A percentile compares a stretch with the other conserved stretches of the same genome.
These are phyloP conservation scores for Gossypium davidsonii DNA, from an alignment of 441 rosid species.

Conservation along the genomic window DNA sequence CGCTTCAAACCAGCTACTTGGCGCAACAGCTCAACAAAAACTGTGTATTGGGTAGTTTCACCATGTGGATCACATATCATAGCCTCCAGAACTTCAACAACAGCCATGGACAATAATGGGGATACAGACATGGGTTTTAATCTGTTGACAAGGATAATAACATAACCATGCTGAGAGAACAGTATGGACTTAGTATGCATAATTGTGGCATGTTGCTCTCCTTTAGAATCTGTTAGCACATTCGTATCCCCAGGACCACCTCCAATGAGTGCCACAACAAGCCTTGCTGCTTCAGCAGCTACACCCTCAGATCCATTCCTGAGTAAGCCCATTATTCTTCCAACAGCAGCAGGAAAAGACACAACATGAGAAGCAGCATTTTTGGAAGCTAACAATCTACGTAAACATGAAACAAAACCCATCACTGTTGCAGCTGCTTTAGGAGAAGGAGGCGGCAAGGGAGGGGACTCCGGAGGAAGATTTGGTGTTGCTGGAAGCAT, in stretches of 20 bases:
- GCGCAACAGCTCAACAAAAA: constrained; percentile 94
- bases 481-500: constrained; percentile 94
- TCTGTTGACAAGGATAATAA: constrained; percentile 76
- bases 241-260: constrained; percentile 71
- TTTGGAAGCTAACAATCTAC: constrained; percentile 86
- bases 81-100: constrained; percentile 98
- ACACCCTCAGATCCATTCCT: constrained; percentile 98
- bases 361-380: constrained; percentile 94
- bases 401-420: constrained; percentile 96
- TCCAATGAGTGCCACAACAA: constrained; percentile 83
- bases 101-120: constrained; percentile 90
- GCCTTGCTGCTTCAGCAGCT: constrained; percentile 90
- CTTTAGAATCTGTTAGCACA: constrained; percentile 61
- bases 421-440: constrained; percentile 98
- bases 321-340: constrained; percentile 97
- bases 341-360: constrained; percentile 99
- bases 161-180: constrained; percentile 74
- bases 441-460: constrained; percentile 95
- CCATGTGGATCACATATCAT: constrained; percentile 99
- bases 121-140: constrained; percentile 95
- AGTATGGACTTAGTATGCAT: constrained; percentile 97
- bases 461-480: constrained; percentile 91
- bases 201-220: constrained; percentile 89
- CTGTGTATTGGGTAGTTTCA: constrained; percentile 95
- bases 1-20: constrained; percentile 96